These are phyloP conservation scores for Mycena sanguinolenta DNA, from an alignment of 768 basidiomycete species.

Conservation along the genomic window DNA sequence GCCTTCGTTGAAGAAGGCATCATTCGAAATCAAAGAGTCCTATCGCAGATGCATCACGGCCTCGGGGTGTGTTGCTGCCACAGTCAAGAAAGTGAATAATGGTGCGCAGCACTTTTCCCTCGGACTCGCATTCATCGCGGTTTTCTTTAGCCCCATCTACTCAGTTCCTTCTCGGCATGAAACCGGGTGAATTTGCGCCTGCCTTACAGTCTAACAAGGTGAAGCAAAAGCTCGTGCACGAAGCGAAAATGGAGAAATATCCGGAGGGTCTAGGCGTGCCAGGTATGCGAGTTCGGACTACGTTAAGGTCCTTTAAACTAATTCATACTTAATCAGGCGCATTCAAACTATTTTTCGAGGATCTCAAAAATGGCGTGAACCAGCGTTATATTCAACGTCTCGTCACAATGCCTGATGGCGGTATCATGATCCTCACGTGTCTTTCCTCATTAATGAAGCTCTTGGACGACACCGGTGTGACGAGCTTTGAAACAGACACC, in stretches of 20 bases:
- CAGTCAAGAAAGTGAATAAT: no score
- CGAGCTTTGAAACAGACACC: constrained; percentile 19
- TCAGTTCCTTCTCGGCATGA: no score
- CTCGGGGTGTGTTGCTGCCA: no score
- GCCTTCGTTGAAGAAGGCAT: no score
- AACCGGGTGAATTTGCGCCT: constrained; percentile 1
- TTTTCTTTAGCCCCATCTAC: no score
- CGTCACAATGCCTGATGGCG: background rate
- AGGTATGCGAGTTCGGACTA: background rate
- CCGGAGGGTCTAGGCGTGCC: constrained; percentile 10
- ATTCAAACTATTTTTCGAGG: constrained; percentile 9
- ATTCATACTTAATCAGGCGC: background rate
- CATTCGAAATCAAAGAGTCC: no score
- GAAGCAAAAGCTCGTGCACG: constrained; percentile 10
- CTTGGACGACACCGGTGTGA: background rate
- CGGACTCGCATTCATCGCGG: no score
- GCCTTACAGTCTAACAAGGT: constrained; percentile 21
- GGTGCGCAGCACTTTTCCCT: no score
- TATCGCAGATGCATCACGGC: no score
- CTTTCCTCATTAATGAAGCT: background rate
- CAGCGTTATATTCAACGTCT: background rate
- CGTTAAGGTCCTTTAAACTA: no score
- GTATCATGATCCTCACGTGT: background rate
- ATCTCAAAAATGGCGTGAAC: background rate
- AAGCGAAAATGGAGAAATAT: constrained; percentile 7